phyloP scores from a whole-genome alignment of 2,329 filamentous ascomycete species.

The Colletotrichum australisinense region DNA sequence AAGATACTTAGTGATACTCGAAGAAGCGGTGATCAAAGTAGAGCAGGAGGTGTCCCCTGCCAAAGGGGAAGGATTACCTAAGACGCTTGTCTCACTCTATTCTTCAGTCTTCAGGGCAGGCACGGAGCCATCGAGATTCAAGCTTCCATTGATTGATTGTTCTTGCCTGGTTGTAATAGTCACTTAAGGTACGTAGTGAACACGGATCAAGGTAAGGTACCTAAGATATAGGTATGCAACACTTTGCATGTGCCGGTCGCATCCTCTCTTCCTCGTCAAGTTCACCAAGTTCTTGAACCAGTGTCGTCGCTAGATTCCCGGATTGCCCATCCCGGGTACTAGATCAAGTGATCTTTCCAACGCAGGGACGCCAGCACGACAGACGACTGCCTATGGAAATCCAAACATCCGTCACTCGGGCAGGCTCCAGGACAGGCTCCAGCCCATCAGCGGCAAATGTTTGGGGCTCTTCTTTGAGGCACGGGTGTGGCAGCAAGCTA shows the following conservation, averaged over 20 bases:
- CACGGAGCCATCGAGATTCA: background rate
- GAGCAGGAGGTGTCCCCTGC: background rate
- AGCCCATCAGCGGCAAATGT: slow-evolving; percentile 11
- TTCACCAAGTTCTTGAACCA: background rate
- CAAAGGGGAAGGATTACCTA: slow-evolving; percentile 13
- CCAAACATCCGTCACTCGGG: slow-evolving; percentile 8
- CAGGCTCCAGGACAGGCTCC: background rate
- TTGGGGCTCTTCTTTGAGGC: slow-evolving; percentile 27
- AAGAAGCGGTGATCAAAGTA: background rate
- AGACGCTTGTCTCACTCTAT: background rate
- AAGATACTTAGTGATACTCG: background rate
- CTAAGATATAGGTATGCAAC: background rate
- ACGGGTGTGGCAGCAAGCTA: slow-evolving; percentile 32
- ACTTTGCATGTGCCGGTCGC: background rate
- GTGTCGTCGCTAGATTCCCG: background rate
- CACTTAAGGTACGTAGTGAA: no score
- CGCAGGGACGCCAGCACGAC: slow-evolving; percentile 1
- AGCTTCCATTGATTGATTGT: background rate
- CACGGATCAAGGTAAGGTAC: no score
- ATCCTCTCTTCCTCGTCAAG: background rate
- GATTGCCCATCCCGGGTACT: background rate
- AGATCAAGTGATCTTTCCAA: background rate
- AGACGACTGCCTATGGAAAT: background rate
- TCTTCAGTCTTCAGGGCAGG: background rate
- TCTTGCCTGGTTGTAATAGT: background rate